Evolutionary conservation across 2,329 filamentous ascomycete species (phyloP).

Genomic region (Ceratocystis cubensis): DNA sequence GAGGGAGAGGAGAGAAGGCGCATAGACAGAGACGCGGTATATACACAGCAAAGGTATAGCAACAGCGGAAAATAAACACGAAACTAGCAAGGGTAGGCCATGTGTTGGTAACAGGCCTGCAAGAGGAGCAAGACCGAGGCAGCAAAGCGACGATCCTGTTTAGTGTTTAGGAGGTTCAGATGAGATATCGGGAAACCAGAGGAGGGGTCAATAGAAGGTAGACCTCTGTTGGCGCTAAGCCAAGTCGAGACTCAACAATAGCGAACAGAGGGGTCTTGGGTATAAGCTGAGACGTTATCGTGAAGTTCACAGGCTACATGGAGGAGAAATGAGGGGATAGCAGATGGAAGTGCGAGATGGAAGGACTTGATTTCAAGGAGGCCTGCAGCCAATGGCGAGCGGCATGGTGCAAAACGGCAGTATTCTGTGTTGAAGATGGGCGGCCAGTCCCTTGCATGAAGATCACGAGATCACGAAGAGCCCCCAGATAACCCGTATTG

Average conservation of each 20-base stretch:
- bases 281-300: neutral
- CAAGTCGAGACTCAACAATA: neutral
- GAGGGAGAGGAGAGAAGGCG: neutral
- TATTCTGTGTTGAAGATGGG: neutral
- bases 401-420: neutral
- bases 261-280: neutral
- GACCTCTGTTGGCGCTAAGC: neutral
- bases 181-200: neutral
- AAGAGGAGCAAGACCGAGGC: neutral
- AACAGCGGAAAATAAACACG: neutral
- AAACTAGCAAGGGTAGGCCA: conserved; percentile 1
- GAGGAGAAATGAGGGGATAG: neutral
- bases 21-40: neutral
- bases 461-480: neutral
- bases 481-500: neutral
- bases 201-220: neutral
- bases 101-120: neutral
- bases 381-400: neutral
- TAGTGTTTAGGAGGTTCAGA: neutral
- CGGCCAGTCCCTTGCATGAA: neutral
- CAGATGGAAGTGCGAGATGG: too few species aligned
- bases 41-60: neutral
- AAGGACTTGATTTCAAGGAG: neutral
- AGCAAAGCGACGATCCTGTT: neutral
- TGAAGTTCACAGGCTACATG: neutral